phyloP scores from a whole-genome alignment of 2,329 filamentous ascomycete genomes.

The Claviceps fusiformis region DNA sequence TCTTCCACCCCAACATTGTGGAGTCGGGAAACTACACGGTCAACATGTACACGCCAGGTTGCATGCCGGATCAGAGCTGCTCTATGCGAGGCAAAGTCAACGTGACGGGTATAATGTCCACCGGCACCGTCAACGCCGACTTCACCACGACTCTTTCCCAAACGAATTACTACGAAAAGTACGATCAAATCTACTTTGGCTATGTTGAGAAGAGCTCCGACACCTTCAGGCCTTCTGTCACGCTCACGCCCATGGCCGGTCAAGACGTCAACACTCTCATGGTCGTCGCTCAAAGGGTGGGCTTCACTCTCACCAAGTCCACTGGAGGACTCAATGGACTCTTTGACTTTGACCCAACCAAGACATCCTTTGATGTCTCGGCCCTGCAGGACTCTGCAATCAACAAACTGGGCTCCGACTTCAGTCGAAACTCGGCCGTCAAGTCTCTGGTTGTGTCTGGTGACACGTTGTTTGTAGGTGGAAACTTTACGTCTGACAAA shows the following conservation, averaged over 20 bases:
- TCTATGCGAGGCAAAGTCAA: conserved; percentile 65
- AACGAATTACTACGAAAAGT: conserved; percentile 94
- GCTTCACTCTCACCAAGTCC: conserved; percentile 60
- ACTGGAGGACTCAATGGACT: conserved; percentile 77
- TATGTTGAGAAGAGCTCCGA: conserved; percentile 61
- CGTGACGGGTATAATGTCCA: conserved; percentile 59
- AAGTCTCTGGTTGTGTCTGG: conserved; percentile 52
- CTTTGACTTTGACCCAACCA: conserved; percentile 67
- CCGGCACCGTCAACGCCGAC: conserved; percentile 29
- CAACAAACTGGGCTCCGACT: conserved; percentile 59
- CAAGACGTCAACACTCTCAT: conserved; percentile 51
- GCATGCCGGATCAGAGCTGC: conserved; percentile 67
- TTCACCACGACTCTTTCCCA: conserved; percentile 60
- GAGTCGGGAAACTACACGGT: conserved; percentile 88
- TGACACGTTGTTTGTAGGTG: conserved; percentile 60
- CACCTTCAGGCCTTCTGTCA: conserved; percentile 69
- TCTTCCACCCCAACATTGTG: conserved; percentile 71
- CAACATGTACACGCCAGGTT: conserved; percentile 86
- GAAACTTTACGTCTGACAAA: conserved; percentile 61
- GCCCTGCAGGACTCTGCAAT: conserved; percentile 61
- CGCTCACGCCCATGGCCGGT: conserved; percentile 53
- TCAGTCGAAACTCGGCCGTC: conserved; percentile 55
- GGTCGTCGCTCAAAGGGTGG: conserved; percentile 79
- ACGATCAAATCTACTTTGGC: conserved; percentile 81
- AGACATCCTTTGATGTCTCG: conserved; percentile 37